Base-by-base conservation (phyloP, 176 grass and related monocot genomes). In the Ensete ventricosum region DNA sequence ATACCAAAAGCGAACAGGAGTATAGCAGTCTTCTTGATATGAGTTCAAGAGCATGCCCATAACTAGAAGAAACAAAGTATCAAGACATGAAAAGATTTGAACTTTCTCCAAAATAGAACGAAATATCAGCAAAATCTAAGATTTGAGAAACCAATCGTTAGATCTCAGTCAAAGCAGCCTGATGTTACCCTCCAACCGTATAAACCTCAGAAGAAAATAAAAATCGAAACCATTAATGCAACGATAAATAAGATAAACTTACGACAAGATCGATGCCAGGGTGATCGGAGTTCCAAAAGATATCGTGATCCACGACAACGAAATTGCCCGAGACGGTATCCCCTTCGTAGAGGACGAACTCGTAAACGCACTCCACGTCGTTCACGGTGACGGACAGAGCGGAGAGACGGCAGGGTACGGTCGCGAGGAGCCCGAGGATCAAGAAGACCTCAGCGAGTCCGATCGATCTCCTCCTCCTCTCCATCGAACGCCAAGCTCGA, bases 291-390 rank as follows among this genome's bases (percentile, higher is more conserved):
- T 82, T 78, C 95, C 95, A 99, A 84, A 99, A 99, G 69, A 99
- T 91, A 73, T 99, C 95, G 73, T 99, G 95, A 80, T 99, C 95
- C 23, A 99, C 86, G 65, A 99, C 95, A 67, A 99, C 95, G 88
- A 99, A 99, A 81, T 99, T 99, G 13, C 95, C 95, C 8, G 95
- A 86, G 75, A 99, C 87, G 43, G 88, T 81, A 64, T 99, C 95
- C 17, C 90, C 95, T 66, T 99, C 95, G 81, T 99, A 99, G 54
- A 91, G 88, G 25, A 99, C 90, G 84, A 89, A 99, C 84, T 99
- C 95, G 77, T 99, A 92, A 63, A 99, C 80, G 84, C 95, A 99
- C 83, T 99, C 95, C 53, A 84, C 86, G 43, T 99, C 90, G 13
- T 86, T 91, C 23, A 99, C 90, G 53, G 95, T 99, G 49, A 99